Conservation (phyloP, 2,329 filamentous ascomycete species). For the Aspergillus fischeri region DNA sequence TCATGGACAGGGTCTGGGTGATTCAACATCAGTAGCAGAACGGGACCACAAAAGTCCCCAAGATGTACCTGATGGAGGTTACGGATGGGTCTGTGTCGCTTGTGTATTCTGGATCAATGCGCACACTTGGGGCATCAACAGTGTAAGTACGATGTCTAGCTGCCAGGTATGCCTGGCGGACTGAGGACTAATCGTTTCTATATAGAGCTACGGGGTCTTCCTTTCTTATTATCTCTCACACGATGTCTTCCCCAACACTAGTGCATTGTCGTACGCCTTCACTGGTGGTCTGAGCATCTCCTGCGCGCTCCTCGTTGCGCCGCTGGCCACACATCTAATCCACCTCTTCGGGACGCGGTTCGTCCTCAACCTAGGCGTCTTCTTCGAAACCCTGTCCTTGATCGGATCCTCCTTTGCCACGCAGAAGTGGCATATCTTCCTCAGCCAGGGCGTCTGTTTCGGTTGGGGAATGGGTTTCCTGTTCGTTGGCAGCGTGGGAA, state of each 20-base stretch:
- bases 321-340: constrained; percentile 52
- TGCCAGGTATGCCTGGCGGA: neutral
- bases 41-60: constrained; percentile 29
- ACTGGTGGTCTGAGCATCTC: constrained; percentile 58
- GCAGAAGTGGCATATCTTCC: constrained; percentile 57
- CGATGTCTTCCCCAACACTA: constrained; percentile 53
- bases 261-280: constrained; percentile 55
- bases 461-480: constrained; percentile 61
- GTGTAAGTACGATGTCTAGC: constrained; percentile 37
- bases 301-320: constrained; percentile 54
- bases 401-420: constrained; percentile 55
- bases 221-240: constrained; percentile 56
- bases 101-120: constrained; percentile 58
- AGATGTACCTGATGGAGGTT: constrained; percentile 52
- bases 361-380: constrained; percentile 53
- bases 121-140: constrained; percentile 73
- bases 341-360: constrained; percentile 50
- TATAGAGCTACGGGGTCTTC: constrained; percentile 53
- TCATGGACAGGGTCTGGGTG: constrained; percentile 5
- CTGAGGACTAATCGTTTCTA: constrained; percentile 1
- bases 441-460: constrained; percentile 59
- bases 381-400: constrained; percentile 52
- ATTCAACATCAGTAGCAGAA: constrained; percentile 8
- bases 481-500: constrained; percentile 54
- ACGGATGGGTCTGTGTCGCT: constrained; percentile 59